These are phyloP conservation scores for Calonectria ilicicola DNA, from an alignment of 2,329 filamentous ascomycete genomes.

Conservation along the genomic window DNA sequence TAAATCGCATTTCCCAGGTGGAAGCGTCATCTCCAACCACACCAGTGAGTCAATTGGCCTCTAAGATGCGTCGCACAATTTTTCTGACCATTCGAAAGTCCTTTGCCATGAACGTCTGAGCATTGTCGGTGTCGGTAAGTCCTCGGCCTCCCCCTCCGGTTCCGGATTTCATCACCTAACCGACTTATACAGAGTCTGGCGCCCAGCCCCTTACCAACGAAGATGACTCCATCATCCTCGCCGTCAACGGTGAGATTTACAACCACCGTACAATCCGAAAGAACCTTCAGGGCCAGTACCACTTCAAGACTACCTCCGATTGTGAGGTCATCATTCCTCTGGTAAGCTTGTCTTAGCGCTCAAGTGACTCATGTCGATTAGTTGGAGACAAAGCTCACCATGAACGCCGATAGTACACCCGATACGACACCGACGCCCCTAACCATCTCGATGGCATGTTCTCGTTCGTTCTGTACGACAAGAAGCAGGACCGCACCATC, in stretches of 20 bases:
- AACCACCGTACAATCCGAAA: conserved; percentile 98
- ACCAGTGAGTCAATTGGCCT: conserved; percentile 75
- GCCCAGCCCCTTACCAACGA: conserved; percentile 95
- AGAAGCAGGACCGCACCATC: conserved; percentile 90
- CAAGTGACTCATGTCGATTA: background rate
- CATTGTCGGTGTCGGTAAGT: conserved; percentile 94
- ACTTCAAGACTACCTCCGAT: conserved; percentile 99
- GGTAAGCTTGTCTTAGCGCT: conserved; percentile 65
- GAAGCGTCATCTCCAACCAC: conserved; percentile 88
- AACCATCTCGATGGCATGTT: conserved; percentile 99
- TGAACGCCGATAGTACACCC: conserved; percentile 76
- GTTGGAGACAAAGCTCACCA: conserved; percentile 28
- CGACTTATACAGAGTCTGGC: conserved; percentile 77
- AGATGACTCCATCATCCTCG: conserved; percentile 87
- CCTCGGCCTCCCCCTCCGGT: conserved; percentile 21
- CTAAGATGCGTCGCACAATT: background rate
- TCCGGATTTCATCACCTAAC: conserved; percentile 33
- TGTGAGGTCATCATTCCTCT: conserved; percentile 99
- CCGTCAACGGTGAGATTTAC: conserved; percentile 99
- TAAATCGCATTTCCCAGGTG: conserved; percentile 68
- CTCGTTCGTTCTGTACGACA: conserved; percentile 98
- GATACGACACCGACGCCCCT: conserved; percentile 91
- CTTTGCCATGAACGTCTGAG: conserved; percentile 97
- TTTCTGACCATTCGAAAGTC: conserved; percentile 66
- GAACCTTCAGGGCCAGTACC: conserved; percentile 82